These are phyloP conservation scores for Thelephora terrestris DNA, from an alignment of 1,284 basidiomycete species.

Conservation along the genomic window DNA sequence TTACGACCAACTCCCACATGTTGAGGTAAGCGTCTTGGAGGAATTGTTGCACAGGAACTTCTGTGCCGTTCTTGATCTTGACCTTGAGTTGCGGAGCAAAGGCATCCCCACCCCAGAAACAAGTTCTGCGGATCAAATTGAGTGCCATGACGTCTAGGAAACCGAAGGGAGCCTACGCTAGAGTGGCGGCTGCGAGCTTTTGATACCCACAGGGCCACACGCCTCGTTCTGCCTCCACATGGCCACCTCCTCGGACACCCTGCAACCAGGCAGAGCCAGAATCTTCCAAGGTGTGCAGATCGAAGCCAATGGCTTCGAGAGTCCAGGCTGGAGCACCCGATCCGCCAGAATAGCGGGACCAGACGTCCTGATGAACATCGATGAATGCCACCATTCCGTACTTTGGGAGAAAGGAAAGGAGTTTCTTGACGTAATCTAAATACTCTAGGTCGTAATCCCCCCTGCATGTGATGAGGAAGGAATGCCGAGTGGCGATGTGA, in stretches of 20 bases:
- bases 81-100: slow-evolving; percentile 71
- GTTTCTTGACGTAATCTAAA: slow-evolving; percentile 63
- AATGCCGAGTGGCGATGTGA: not conserved
- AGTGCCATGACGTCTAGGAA: not conserved
- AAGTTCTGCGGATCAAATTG: slow-evolving; percentile 38
- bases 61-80: slow-evolving; percentile 33
- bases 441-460: slow-evolving; percentile 81
- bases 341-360: slow-evolving; percentile 91
- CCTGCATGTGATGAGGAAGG: slow-evolving; percentile 26
- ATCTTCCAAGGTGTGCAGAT: slow-evolving; percentile 65
- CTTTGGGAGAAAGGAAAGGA: slow-evolving; percentile 70
- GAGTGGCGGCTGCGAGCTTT: slow-evolving; percentile 80
- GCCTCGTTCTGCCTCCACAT: slow-evolving; percentile 63
- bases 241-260: slow-evolving; percentile 68
- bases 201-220: slow-evolving; percentile 89
- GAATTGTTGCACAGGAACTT: slow-evolving; percentile 69
- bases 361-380: slow-evolving; percentile 85
- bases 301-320: slow-evolving; percentile 70
- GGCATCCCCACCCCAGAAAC: slow-evolving; percentile 85
- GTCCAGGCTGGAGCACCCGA: slow-evolving; percentile 93
- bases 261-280: slow-evolving; percentile 78
- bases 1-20: slow-evolving; percentile 65
- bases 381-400: slow-evolving; percentile 82
- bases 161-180: slow-evolving; percentile 52
- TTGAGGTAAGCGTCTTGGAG: slow-evolving; percentile 78